Conservation (phyloP, 2,329 filamentous ascomycete species). For the Trichoderma sp. region DNA sequence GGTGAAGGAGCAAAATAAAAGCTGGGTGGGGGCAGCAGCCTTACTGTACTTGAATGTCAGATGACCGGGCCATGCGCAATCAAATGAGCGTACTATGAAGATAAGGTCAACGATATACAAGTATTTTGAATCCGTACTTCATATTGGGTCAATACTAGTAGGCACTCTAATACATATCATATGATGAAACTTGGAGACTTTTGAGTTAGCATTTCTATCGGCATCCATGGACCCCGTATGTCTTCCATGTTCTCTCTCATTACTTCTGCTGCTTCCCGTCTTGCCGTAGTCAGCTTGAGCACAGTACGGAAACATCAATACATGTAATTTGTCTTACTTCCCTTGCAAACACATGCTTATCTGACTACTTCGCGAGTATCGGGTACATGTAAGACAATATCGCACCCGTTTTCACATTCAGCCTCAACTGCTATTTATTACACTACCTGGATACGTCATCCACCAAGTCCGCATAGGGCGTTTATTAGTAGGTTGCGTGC, state of each 20-base stretch:
- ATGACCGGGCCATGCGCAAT: not conserved
- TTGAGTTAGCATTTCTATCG: not conserved
- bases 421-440: not conserved
- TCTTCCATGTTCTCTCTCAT: not conserved
- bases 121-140: not conserved
- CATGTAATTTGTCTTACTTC: not conserved
- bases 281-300: not conserved
- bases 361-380: not conserved
- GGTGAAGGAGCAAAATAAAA: constrained; percentile 44
- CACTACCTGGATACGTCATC: not conserved
- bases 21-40: not conserved
- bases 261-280: not conserved
- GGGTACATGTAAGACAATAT: not conserved
- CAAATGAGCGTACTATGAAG: not conserved
- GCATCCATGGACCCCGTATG: not conserved
- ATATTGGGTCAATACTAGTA: not conserved
- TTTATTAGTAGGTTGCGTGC: not conserved
- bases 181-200: not conserved
- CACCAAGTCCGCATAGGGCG: not conserved
- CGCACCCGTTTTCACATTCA: not conserved
- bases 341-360: not conserved
- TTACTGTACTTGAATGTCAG: not conserved
- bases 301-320: not conserved
- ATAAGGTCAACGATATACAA: not conserved
- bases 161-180: not conserved